Percentiles rank a stretch among this genome's conserved stretches.
These are phyloP conservation scores for Lachnellula suecica DNA, from an alignment of 2,329 filamentous ascomycete species.

Conservation along the genomic window DNA sequence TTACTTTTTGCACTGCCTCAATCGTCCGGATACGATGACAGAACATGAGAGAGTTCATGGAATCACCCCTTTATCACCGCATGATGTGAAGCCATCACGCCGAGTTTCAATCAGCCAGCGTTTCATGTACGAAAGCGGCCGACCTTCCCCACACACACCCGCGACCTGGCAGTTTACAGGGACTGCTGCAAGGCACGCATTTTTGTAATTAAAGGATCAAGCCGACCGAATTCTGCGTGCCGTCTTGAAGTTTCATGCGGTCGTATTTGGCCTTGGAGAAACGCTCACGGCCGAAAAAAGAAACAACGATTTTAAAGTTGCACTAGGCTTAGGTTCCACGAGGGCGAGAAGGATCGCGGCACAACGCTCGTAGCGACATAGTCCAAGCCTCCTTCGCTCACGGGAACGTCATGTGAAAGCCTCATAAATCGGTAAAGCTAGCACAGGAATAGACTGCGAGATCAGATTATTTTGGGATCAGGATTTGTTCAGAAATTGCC, in stretches of 20 bases:
- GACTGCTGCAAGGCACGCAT: not conserved
- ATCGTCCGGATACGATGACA: too few species aligned
- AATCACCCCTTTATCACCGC: not conserved
- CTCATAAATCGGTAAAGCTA: not conserved
- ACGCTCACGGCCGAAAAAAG: not conserved
- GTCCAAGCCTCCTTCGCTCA: not conserved
- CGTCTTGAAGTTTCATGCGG: not conserved
- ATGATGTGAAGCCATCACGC: not conserved
- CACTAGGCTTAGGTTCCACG: not conserved
- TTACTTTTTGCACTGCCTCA: constrained; percentile 1
- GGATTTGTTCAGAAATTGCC: too few species aligned
- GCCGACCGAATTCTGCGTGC: not conserved
- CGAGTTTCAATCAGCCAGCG: not conserved
- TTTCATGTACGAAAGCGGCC: not conserved
- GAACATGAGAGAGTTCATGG: not conserved
- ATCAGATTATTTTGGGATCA: not conserved
- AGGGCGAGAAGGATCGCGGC: not conserved
- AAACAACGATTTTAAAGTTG: not conserved
- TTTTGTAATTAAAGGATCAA: not conserved
- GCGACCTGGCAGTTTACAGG: not conserved
- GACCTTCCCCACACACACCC: not conserved
- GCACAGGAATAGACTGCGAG: not conserved
- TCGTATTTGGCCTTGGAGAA: not conserved
- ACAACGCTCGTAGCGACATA: not conserved
- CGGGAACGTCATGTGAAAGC: not conserved